A percentile compares a stretch with the other conserved stretches of the same genome.
Conservation (phyloP, 2,329 filamentous ascomycete genomes). For the Sphaerulina vaccinii region DNA sequence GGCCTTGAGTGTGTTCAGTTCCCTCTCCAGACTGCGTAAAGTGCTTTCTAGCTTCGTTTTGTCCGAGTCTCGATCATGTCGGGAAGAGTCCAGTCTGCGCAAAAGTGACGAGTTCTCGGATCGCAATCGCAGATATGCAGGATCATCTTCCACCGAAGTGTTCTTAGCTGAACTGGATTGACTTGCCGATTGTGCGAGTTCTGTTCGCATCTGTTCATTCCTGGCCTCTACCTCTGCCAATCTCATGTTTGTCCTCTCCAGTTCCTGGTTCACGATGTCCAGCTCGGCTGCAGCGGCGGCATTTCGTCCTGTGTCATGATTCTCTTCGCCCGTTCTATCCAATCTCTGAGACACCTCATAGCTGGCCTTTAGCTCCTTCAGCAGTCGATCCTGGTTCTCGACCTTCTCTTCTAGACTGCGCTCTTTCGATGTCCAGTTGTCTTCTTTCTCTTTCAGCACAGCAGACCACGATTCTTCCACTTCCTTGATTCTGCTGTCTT, state of each 20-base stretch:
- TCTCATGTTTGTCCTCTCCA: constrained; percentile 83
- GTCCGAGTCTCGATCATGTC: constrained; percentile 79
- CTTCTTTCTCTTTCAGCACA: constrained; percentile 87
- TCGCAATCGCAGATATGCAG: constrained; percentile 79
- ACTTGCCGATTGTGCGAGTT: constrained; percentile 85
- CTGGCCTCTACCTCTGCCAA: constrained; percentile 88
- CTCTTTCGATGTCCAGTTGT: constrained; percentile 96
- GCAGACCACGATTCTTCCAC: constrained; percentile 87
- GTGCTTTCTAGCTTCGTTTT: constrained; percentile 74
- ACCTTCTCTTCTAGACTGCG: constrained; percentile 87
- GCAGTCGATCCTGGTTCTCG: constrained; percentile 84
- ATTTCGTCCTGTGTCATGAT: constrained; percentile 54
- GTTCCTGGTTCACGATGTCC: constrained; percentile 86
- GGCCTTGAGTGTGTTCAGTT: constrained; percentile 69
- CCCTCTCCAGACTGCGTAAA: constrained; percentile 75
- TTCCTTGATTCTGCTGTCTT: constrained; percentile 81
- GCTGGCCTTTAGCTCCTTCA: constrained; percentile 94
- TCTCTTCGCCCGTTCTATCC: constrained; percentile 66
- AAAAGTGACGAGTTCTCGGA: constrained; percentile 92
- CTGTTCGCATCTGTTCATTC: constrained; percentile 88
- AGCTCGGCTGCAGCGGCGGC: constrained; percentile 84
- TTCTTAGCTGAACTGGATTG: constrained; percentile 62
- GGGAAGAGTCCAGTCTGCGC: constrained; percentile 78
- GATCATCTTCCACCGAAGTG: constrained; percentile 78
- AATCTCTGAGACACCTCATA: constrained; percentile 94